Conservation (phyloP, 2,329 filamentous ascomycete species). For the Diaporthe sp. region DNA sequence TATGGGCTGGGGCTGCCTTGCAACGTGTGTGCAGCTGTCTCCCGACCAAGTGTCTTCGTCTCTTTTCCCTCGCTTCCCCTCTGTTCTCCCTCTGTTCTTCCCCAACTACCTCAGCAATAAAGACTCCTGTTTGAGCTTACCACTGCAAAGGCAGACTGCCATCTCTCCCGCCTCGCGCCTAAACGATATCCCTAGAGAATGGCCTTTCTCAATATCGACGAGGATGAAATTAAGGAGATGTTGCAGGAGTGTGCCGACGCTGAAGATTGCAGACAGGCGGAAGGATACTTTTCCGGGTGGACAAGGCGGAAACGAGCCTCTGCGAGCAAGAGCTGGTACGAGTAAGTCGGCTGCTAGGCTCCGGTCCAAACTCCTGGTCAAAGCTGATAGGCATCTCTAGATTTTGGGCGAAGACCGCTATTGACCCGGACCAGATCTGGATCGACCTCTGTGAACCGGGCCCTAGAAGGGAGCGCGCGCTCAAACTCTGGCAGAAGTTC, state of each 20-base stretch:
- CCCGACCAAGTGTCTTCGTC: neutral
- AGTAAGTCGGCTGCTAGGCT: constrained; percentile 9
- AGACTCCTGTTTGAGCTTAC: neutral
- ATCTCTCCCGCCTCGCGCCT: neutral
- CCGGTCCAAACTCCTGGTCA: neutral
- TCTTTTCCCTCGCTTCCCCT: neutral
- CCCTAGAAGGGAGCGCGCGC: neutral
- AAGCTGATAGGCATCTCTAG: neutral
- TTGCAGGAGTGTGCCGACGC: constrained; percentile 1
- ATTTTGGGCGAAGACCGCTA: neutral
- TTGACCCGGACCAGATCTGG: constrained; percentile 18
- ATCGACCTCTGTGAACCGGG: constrained; percentile 18
- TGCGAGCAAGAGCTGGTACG: neutral
- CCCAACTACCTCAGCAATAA: neutral
- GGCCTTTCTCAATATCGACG: constrained; percentile 12
- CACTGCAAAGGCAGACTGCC: neutral
- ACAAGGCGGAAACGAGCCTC: neutral
- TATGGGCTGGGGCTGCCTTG: neutral
- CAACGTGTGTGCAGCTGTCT: neutral
- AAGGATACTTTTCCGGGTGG: neutral
- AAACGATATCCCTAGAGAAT: neutral
- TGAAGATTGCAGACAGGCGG: neutral
- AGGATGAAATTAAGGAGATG: constrained; percentile 3
- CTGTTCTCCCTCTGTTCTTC: neutral
- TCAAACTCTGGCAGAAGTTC: neutral